Percentiles rank a stretch among this genome's conserved stretches.
Evolutionary conservation across 352 stramenopile species (phyloP).

Genomic region (Thraustochytrium sp.): DNA sequence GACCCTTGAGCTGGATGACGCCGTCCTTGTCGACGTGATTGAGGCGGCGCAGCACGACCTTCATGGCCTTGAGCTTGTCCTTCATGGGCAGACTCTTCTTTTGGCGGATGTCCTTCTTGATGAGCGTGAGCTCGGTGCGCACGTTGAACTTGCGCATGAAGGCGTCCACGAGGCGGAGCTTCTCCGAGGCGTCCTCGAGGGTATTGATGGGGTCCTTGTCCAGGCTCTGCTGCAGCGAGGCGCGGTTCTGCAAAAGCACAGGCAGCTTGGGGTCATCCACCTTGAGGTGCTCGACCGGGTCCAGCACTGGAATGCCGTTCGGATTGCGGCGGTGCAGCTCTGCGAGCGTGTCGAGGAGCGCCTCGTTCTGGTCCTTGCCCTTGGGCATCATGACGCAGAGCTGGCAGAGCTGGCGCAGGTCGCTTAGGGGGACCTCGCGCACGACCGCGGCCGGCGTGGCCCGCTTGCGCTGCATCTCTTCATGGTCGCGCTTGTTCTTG

Average conservation of each 20-base stretch:
- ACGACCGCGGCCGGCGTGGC: no score
- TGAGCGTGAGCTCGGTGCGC: conserved; percentile 78
- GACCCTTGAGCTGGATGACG: conserved; percentile 98
- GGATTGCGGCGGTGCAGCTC: conserved; percentile 64
- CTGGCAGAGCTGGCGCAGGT: neutral
- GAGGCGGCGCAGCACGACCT: conserved; percentile 87
- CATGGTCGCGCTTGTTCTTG: conserved; percentile 2
- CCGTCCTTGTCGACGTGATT: conserved; percentile 89
- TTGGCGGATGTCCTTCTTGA: conserved; percentile 87
- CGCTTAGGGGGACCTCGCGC: neutral
- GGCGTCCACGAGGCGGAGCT: conserved; percentile 67
- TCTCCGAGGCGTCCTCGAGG: conserved; percentile 56
- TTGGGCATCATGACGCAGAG: neutral
- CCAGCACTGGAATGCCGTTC: conserved; percentile 50
- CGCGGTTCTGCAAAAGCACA: conserved; percentile 22
- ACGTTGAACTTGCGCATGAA: conserved; percentile 79
- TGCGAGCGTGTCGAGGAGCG: conserved; percentile 58
- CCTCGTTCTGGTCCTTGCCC: conserved; percentile 57
- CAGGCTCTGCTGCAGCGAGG: neutral
- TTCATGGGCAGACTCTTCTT: conserved; percentile 91
- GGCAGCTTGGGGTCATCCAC: conserved; percentile 34
- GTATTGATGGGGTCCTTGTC: conserved; percentile 29
- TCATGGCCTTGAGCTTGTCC: conserved; percentile 84
- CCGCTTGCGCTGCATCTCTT: neutral
- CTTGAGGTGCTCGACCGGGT: conserved; percentile 48